Evolutionary conservation across 192 early-diverging fungal genomes (phyloP).

Genomic region (Spinellus fusiger): DNA sequence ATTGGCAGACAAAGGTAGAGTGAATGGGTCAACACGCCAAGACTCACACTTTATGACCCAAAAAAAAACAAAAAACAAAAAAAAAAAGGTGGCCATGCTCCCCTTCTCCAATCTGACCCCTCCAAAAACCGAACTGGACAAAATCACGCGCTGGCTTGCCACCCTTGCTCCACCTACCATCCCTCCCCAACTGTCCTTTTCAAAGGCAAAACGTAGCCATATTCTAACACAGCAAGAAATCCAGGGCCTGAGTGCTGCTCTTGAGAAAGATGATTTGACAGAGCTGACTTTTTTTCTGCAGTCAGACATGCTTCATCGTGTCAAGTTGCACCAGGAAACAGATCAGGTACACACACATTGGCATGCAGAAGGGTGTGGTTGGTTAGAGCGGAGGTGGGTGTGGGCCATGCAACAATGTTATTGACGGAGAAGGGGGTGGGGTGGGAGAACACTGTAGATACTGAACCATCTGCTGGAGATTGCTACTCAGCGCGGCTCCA

Average conservation of each 20-base stretch:
- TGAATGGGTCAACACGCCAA: background rate
- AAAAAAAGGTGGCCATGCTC: constrained; percentile 25
- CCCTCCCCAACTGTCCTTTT: background rate
- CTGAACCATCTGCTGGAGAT: constrained; percentile 4
- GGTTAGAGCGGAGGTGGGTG: no score
- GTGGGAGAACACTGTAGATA: constrained; percentile 3
- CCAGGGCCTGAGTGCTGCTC: background rate
- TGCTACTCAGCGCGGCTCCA: constrained; percentile 33
- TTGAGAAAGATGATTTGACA: background rate
- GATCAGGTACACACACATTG: background rate
- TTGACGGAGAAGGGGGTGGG: no score
- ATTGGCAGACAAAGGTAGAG: constrained; percentile 44
- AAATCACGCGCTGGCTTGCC: constrained; percentile 11
- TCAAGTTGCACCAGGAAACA: background rate
- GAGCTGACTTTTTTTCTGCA: background rate
- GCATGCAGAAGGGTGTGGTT: no score
- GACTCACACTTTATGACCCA: background rate
- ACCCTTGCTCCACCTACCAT: background rate
- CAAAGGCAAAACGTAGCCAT: background rate
- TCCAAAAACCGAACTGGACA: constrained; percentile 8
- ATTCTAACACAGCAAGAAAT: background rate
- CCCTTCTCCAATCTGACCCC: constrained; percentile 35
- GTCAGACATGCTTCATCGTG: background rate
- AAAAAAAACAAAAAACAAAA: background rate
- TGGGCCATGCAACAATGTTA: no score